Evolutionary conservation across 768 basidiomycete genomes (phyloP).

Genomic region (Leccinum imitatum): DNA sequence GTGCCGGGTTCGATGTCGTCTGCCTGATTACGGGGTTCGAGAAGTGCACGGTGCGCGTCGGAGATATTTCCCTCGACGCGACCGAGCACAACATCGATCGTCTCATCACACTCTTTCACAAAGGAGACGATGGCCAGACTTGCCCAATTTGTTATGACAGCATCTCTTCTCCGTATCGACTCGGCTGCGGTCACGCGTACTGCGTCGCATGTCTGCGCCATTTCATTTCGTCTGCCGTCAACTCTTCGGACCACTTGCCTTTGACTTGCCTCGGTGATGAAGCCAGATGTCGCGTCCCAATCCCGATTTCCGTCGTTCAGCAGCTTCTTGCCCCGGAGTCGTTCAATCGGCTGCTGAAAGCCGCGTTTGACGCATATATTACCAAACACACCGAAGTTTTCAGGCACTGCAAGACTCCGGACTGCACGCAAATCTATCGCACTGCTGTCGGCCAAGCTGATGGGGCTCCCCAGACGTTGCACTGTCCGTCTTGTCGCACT

Average conservation of each 20-base stretch:
- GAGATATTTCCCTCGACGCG: conserved; percentile 43
- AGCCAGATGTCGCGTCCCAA: conserved; percentile 51
- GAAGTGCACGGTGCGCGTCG: conserved; percentile 46
- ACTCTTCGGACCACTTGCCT: conserved; percentile 56
- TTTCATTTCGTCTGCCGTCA: conserved; percentile 56
- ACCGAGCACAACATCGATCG: conserved; percentile 41
- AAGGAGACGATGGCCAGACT: conserved; percentile 15
- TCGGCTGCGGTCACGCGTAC: conserved; percentile 66
- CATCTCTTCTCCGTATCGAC: conserved; percentile 41
- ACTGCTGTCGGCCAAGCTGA: conserved; percentile 36
- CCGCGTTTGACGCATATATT: conserved; percentile 58
- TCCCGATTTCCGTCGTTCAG: conserved; percentile 54
- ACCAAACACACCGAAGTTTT: conserved; percentile 58
- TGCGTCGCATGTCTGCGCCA: conserved; percentile 59
- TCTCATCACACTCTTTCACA: conserved; percentile 43
- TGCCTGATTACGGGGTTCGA: conserved; percentile 51
- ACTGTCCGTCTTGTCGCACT: conserved; percentile 68
- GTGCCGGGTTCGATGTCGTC: conserved; percentile 48
- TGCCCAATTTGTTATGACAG: conserved; percentile 59
- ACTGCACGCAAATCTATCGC: conserved; percentile 74
- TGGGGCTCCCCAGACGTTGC: conserved; percentile 37
- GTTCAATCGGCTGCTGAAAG: conserved; percentile 54
- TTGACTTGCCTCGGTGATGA: conserved; percentile 66
- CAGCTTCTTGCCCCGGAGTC: conserved; percentile 48
- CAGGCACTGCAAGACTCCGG: conserved; percentile 74